These are phyloP conservation scores for Chrysosporium keratinophilum DNA, from an alignment of 2,329 filamentous ascomycete genomes.

Conservation along the genomic window DNA sequence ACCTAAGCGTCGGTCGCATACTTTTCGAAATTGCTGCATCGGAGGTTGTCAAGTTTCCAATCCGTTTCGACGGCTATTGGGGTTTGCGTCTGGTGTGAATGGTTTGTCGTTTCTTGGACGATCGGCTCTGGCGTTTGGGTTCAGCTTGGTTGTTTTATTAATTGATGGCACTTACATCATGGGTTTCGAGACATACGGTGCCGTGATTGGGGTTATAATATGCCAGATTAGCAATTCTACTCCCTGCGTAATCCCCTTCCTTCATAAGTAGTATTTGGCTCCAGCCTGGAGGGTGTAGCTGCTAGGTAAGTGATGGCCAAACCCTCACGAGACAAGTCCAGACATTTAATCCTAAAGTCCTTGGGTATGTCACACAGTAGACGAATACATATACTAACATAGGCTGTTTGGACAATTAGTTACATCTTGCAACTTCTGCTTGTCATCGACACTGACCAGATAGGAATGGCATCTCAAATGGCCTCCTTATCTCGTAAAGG, in stretches of 20 bases:
- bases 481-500: too few species aligned
- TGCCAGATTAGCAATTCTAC: conserved; percentile 5
- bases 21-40: neutral
- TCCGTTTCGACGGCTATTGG: neutral
- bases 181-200: conserved; percentile 1
- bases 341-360: neutral
- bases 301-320: too few species aligned
- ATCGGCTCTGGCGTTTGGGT: conserved; percentile 4
- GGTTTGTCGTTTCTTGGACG: neutral
- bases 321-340: too few species aligned
- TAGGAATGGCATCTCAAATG: too few species aligned
- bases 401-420: too few species aligned
- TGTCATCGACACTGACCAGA: too few species aligned
- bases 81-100: conserved; percentile 4
- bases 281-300: neutral
- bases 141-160: neutral
- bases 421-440: too few species aligned
- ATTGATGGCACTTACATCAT: conserved; percentile 7
- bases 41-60: neutral
- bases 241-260: neutral
- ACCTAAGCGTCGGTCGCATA: neutral
- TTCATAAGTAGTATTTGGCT: neutral
- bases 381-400: too few species aligned
- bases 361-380: neutral
- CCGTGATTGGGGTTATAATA: neutral